phyloP scores from a whole-genome alignment of 148 eudicot species.

The Vaccinium corymbosum region DNA sequence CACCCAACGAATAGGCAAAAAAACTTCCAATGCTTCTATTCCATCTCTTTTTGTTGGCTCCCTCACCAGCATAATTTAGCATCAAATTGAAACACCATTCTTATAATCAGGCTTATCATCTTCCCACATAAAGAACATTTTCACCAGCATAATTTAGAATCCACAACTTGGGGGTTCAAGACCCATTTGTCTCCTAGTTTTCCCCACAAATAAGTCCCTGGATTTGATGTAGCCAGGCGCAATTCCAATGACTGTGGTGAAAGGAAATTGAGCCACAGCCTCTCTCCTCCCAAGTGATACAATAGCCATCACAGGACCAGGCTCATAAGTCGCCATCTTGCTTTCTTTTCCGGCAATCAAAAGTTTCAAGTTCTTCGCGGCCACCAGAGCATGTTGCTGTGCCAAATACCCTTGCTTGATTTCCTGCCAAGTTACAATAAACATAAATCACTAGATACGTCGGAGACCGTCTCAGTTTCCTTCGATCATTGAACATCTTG shows the following conservation, averaged over 20 bases:
- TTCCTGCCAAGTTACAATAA: constrained; percentile 32
- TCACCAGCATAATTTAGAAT: neutral
- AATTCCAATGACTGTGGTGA: constrained; percentile 43
- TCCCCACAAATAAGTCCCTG: constrained; percentile 51
- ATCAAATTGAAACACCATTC: no score
- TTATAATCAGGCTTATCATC: no score
- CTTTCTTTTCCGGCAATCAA: constrained; percentile 34
- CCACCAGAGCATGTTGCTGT: constrained; percentile 47
- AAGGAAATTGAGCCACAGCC: constrained; percentile 47
- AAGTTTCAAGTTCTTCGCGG: constrained; percentile 51
- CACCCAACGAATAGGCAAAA: no score
- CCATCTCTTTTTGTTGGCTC: no score
- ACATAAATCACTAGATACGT: neutral
- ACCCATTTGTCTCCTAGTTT: constrained; percentile 44
- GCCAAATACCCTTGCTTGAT: constrained; percentile 63
- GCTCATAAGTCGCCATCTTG: constrained; percentile 45
- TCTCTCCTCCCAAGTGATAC: constrained; percentile 62
- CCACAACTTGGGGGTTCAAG: constrained; percentile 22
- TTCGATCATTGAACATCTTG: neutral
- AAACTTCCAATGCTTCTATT: no score
- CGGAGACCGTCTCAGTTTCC: neutral
- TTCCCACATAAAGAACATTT: neutral
- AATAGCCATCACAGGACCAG: constrained; percentile 30
- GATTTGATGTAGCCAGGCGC: constrained; percentile 50
- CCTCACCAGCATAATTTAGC: no score